A percentile compares a stretch with the other conserved stretches of the same genome.
Evolutionary conservation across 805 yeast species (phyloP).

Genomic region (Clavispora santaluciae): DNA sequence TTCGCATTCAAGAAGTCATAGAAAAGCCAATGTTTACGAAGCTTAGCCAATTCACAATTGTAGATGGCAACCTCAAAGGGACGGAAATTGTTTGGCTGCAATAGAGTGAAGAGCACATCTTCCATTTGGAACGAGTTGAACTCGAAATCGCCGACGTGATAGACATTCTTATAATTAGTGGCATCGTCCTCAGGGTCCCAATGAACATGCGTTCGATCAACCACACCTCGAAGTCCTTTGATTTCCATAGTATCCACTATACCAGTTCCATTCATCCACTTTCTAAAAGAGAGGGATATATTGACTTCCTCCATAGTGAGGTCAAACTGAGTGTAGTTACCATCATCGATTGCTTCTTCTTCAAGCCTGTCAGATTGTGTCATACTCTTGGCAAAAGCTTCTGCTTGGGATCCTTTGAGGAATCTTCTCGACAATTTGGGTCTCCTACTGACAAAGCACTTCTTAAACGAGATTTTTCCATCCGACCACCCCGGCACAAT

Average conservation of each 20-base stretch:
- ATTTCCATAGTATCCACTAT: slow-evolving; percentile 71
- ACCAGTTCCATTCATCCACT: slow-evolving; percentile 90
- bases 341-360: slow-evolving; percentile 59
- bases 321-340: slow-evolving; percentile 95
- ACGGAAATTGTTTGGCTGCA: slow-evolving; percentile 76
- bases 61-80: slow-evolving; percentile 87
- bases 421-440: slow-evolving; percentile 59
- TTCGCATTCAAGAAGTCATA: slow-evolving; percentile 83
- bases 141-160: slow-evolving; percentile 89
- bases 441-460: slow-evolving; percentile 80
- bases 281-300: slow-evolving; percentile 71
- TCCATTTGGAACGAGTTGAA: slow-evolving; percentile 76
- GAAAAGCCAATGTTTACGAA: slow-evolving; percentile 91
- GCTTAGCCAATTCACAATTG: slow-evolving; percentile 70
- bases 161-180: slow-evolving; percentile 65
- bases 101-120: slow-evolving; percentile 76
- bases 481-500: slow-evolving; percentile 92
- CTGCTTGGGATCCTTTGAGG: slow-evolving; percentile 67
- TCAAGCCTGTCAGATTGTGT: slow-evolving; percentile 12
- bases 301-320: slow-evolving; percentile 81
- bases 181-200: slow-evolving; percentile 86
- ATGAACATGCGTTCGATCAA: slow-evolving; percentile 81
- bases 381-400: slow-evolving; percentile 57
- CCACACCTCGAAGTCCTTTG: slow-evolving; percentile 84
- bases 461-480: slow-evolving; percentile 76